Evolutionary conservation across 345 rosid species (phyloP).

Genomic region (Pistacia integerrima): DNA sequence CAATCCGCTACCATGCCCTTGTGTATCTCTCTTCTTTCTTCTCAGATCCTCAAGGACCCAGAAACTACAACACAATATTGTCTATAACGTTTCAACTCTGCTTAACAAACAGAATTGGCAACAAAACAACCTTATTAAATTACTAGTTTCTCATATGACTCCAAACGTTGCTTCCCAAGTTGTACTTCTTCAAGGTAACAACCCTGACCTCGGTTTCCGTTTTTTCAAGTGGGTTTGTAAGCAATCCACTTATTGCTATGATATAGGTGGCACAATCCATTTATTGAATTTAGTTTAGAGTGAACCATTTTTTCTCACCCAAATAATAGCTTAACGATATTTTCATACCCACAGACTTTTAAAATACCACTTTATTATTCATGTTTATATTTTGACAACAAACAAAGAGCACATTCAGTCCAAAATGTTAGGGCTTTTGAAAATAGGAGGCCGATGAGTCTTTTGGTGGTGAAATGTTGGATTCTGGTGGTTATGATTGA

Average conservation of each 20-base stretch:
- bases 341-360: no score
- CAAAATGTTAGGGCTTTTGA: no score
- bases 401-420: no score
- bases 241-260: slow-evolving; percentile 49
- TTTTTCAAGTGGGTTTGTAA: slow-evolving; percentile 49
- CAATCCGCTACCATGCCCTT: slow-evolving; percentile 10
- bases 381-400: no score
- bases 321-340: no score
- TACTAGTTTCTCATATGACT: slow-evolving; percentile 46
- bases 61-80: slow-evolving; percentile 12
- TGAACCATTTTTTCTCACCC: no score
- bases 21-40: slow-evolving; percentile 25
- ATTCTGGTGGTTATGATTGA: no score
- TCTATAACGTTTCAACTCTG: slow-evolving; percentile 25
- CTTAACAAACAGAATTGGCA: slow-evolving; percentile 40
- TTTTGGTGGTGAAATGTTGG: no score
- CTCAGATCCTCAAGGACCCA: background rate
- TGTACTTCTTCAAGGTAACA: slow-evolving; percentile 31
- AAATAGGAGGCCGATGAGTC: no score
- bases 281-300: slow-evolving; percentile 20
- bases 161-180: slow-evolving; percentile 43
- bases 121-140: slow-evolving; percentile 29
- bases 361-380: no score
- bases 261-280: slow-evolving; percentile 30
- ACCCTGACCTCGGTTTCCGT: slow-evolving; percentile 23